phyloP scores from a whole-genome alignment of 2,329 filamentous ascomycete genomes.

The Fusarium chuoi region DNA sequence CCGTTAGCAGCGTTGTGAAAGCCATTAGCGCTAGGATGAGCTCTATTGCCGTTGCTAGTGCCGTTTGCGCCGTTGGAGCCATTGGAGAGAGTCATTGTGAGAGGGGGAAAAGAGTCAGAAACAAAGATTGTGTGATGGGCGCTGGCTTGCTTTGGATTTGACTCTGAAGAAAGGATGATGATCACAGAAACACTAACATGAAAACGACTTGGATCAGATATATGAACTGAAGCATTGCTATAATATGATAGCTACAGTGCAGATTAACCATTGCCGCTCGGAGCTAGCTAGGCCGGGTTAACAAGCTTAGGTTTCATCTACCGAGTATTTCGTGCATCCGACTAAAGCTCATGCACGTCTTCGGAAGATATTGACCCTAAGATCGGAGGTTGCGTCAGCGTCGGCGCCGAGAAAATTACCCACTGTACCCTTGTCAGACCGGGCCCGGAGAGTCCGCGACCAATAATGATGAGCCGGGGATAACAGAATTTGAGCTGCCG shows the following conservation, averaged over 20 bases:
- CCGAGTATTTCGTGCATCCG: not conserved
- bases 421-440: not conserved
- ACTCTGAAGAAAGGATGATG: not conserved
- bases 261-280: not conserved
- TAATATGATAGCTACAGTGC: not conserved
- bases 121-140: not conserved
- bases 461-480: not conserved
- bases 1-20: not conserved
- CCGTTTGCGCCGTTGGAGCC: not conserved
- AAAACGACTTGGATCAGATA: not conserved
- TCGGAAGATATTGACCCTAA: not conserved
- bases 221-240: not conserved
- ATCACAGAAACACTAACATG: not conserved
- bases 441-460: not conserved
- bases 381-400: not conserved
- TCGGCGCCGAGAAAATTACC: not conserved
- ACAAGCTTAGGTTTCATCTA: not conserved
- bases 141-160: not conserved
- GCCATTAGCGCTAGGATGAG: not conserved
- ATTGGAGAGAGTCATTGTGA: conserved; percentile 6
- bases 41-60: not conserved
- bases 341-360: not conserved
- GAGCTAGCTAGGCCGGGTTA: not conserved
- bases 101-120: not conserved
- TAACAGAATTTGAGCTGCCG: not conserved